Evolutionary conservation across 176 grass and related monocot genomes (phyloP).

Genomic region (Canna indica): DNA sequence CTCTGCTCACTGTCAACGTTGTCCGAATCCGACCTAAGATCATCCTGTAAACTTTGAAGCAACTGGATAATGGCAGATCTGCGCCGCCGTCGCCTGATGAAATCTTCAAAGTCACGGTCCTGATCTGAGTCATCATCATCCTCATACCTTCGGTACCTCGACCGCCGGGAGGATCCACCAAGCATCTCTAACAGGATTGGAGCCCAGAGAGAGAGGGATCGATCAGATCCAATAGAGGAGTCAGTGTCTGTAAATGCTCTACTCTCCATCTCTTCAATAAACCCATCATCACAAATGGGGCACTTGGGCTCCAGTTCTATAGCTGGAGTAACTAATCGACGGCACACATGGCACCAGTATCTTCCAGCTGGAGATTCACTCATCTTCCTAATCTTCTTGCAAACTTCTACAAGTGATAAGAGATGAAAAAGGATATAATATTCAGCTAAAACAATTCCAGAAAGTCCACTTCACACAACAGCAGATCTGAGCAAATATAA

Average conservation of each 20-base stretch:
- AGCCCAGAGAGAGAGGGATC: conserved; percentile 33
- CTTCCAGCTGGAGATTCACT: conserved; percentile 35
- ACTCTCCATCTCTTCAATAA: conserved; percentile 58
- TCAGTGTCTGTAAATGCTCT: conserved; percentile 36
- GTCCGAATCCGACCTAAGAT: conserved; percentile 28
- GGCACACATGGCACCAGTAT: conserved; percentile 83
- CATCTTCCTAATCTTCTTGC: conserved; percentile 21
- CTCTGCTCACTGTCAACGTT: conserved; percentile 17
- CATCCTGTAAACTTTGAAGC: conserved; percentile 65
- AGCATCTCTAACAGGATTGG: conserved; percentile 23
- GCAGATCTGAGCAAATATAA: conserved; percentile 9
- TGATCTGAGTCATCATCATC: conserved; percentile 32
- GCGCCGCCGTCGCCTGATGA: conserved; percentile 53
- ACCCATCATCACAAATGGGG: conserved; percentile 53
- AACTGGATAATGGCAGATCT: conserved; percentile 43
- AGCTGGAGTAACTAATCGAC: conserved; percentile 33
- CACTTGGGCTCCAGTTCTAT: conserved; percentile 63
- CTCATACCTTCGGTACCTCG: conserved; percentile 15
- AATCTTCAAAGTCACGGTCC: conserved; percentile 24
- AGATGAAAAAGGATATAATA: neutral
- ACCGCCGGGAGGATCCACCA: neutral
- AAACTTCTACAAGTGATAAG: no score
- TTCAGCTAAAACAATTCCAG: neutral
- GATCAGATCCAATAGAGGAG: conserved; percentile 27
- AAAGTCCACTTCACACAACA: neutral